Evolutionary conservation across 2,329 filamentous ascomycete genomes (phyloP), one percentile per base, ranked within the genome.

Genomic region (Ophiostoma piceae): DNA sequence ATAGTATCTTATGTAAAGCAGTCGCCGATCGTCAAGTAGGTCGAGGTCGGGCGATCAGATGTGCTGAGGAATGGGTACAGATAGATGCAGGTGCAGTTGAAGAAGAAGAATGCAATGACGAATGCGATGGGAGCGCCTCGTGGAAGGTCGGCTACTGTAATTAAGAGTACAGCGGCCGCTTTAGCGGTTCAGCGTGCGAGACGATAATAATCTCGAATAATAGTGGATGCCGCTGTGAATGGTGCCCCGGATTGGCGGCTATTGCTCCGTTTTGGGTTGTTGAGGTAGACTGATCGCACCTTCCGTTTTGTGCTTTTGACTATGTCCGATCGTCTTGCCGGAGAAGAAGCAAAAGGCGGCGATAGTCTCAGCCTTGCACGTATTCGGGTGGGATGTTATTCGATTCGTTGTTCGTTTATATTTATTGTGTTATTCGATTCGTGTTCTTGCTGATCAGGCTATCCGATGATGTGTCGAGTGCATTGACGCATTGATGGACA

Each of bases 221-320:
- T 35, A 62, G 57, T 32, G 26, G 57, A 62, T 62, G 57, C n/a
- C n/a, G n/a, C 51, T 22, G 51, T 57, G 22, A 26, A 32, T 29
- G 57, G 57, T 62, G 57, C 57, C 57, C 57, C 57, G 57, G 57
- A 62, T 62, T 62, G 57, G 11, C 57, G 57, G 57, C 26, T 62
- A 32, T 22, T 26, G 51, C 51, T 57, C 51, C 51, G 51, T 57
- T 57, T 57, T 57, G 3, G 51, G 9, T 26, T 19, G 19, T 57
- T 57, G 51, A 57, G 3, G 3, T 57, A n/a, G 19, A 16, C 16
- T 6, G 16, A n/a, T n/a, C 19, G 43, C 43, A 47, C 43, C 43
- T 57, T 57, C 22, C 9, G 51, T 11, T 22, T 57, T 12, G 51
- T 57, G n/a, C 4, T 16, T 57, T 26, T 26, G n/a, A 57, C 9